phyloP scores from a whole-genome alignment of 257 asterid genomes.

The Primulina tabacum region DNA sequence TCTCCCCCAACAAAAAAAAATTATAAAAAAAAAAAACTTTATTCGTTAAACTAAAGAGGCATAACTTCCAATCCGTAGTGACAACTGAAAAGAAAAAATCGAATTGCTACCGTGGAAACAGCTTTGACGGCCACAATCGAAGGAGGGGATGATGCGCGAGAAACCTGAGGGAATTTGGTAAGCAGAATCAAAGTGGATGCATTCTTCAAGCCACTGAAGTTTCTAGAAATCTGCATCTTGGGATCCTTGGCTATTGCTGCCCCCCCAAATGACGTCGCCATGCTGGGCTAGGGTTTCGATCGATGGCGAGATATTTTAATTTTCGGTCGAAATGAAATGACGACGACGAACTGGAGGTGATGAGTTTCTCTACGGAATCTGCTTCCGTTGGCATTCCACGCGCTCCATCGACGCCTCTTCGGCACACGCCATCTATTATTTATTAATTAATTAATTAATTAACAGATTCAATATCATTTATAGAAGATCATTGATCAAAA shows the following conservation, averaged over 20 bases:
- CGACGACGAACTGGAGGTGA: no score
- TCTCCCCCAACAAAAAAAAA: no score
- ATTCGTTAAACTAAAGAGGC: background rate
- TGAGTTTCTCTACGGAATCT: no score
- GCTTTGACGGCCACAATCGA: conserved; percentile 53
- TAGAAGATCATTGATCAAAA: no score
- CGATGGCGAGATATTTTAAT: no score
- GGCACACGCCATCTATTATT: no score
- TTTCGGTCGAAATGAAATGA: no score
- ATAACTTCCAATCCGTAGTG: background rate
- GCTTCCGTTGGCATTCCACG: no score
- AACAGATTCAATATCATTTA: no score
- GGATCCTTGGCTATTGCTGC: conserved; percentile 43
- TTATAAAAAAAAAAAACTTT: background rate
- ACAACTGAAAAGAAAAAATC: background rate
- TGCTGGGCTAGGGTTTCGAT: background rate
- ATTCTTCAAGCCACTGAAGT: conserved; percentile 36
- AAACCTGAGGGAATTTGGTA: conserved; percentile 23
- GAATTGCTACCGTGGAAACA: conserved; percentile 56
- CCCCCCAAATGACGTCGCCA: conserved; percentile 52
- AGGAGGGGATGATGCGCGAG: conserved; percentile 29
- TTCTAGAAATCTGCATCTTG: conserved; percentile 34
- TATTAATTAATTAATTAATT: no score
- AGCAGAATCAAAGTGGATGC: conserved; percentile 45
- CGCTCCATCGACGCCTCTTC: no score